Base-by-base conservation (phyloP, 441 rosid species). In the Aquilaria agallochum region DNA sequence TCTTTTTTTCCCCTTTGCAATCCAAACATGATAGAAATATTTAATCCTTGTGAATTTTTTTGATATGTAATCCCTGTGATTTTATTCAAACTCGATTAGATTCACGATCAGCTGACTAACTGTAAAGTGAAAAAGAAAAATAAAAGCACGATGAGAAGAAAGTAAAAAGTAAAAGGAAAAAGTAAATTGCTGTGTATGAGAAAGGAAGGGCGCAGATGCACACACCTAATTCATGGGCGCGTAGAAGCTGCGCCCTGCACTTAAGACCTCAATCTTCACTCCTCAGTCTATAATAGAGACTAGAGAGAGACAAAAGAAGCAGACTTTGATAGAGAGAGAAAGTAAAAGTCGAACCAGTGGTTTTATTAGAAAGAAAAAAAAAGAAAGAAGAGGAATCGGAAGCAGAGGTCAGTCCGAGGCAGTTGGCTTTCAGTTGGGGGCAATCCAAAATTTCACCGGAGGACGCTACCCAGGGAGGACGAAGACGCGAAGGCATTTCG, bases 401-500 rank as follows among this genome's bases (percentile, higher is more conserved):
- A 31, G 53, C 11, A 4, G 42, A 31, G 5, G 27, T 27, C 30
- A 50, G 31, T 20, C 10, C 30, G 52, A 31, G 34, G 56, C 65
- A 50, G 56, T 61, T 34, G 56, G 56, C 5, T 60, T 50, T 50
- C 55, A 34, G 51, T 60, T 50, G 47, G 27, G 46, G 33, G 5
- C 30, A 31, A 36, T 36, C 42, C 42, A 36, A 36, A 36, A 36
- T 5, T 36, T 36, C 42, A 36, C 42, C 42, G 42, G 61, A 57
- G 48, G 60, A 31, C 10, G 44, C 27, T 20, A 20, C 27, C 27
- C 27, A 20, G 27, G 27, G 27, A 14, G 13, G 50, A 33, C 34
- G 10, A 5, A 34, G 49, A 12, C 31, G 54, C 32, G 12, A 48
- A 61, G 65, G 65, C 53, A 61, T 45, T 9, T 67, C 50, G 30